phyloP scores from a whole-genome alignment of 2,329 filamentous ascomycete species.

The Penicillium brasilianum region DNA sequence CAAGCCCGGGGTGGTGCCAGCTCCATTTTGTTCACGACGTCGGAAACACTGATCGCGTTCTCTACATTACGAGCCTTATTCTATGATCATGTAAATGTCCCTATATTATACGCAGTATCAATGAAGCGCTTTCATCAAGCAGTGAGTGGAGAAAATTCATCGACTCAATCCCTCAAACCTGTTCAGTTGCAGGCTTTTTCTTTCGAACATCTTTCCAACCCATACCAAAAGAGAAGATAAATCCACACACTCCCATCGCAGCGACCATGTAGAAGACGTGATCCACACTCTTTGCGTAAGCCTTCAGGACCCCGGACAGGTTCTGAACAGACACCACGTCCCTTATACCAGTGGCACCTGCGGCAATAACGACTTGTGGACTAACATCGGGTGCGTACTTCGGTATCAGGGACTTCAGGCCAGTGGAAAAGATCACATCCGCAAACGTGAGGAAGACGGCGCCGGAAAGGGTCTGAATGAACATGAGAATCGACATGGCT shows the following conservation, averaged over 20 bases:
- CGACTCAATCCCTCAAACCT: constrained; percentile 5
- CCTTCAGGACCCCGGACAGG: constrained; percentile 38
- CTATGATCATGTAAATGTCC: not conserved
- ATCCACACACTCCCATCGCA: constrained; percentile 22
- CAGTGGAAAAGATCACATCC: constrained; percentile 56
- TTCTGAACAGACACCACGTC: constrained; percentile 36
- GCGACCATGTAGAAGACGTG: constrained; percentile 34
- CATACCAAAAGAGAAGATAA: constrained; percentile 31
- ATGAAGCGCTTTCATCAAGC: not conserved
- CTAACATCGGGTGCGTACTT: constrained; percentile 43
- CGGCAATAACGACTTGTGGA: constrained; percentile 43
- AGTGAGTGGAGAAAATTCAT: not conserved
- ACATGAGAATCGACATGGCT: constrained; percentile 49
- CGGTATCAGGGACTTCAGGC: constrained; percentile 41
- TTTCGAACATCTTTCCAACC: constrained; percentile 37
- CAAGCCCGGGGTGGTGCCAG: too few relatives aligned
- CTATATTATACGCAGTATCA: not conserved
- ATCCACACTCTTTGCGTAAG: constrained; percentile 37
- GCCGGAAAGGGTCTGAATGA: constrained; percentile 49
- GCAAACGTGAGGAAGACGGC: constrained; percentile 58
- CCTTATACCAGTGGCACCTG: constrained; percentile 52
- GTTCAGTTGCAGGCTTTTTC: constrained; percentile 12
- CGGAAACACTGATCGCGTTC: too few relatives aligned
- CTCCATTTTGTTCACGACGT: too few relatives aligned
- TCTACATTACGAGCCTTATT: too few relatives aligned